Evolutionary conservation across 805 yeast genomes (phyloP).

Genomic region (Saturnispora galanensis): DNA sequence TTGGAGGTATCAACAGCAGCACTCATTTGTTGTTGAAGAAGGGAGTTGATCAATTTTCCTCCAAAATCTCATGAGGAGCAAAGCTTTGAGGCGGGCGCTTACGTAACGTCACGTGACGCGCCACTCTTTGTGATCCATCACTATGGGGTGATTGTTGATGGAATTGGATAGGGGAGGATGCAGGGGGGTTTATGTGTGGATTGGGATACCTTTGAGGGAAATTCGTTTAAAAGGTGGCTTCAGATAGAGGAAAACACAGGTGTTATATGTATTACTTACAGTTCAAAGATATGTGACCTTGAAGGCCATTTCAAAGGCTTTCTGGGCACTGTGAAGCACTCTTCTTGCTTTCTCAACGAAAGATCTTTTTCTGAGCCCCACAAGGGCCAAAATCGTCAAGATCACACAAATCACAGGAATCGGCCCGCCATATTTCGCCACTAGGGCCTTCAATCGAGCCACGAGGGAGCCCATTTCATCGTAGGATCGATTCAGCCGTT

Average conservation of each 20-base stretch:
- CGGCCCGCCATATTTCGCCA: neutral
- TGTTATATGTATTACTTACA: too few species aligned
- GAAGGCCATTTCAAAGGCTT: slow-evolving; percentile 3
- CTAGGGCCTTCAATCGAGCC: neutral
- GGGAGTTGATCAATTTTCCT: neutral
- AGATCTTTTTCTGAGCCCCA: neutral
- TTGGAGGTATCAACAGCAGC: slow-evolving; percentile 2
- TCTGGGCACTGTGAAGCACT: neutral
- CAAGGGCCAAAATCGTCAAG: neutral
- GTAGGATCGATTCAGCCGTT: too few species aligned
- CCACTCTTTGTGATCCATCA: too few species aligned
- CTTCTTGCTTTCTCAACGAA: neutral
- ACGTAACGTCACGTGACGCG: too few species aligned
- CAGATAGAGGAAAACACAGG: too few species aligned
- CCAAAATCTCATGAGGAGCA: too few species aligned
- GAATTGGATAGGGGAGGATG: neutral
- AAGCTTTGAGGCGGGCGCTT: too few species aligned
- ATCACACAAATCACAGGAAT: slow-evolving; percentile 1
- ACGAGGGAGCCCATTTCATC: neutral
- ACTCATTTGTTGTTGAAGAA: slow-evolving; percentile 1
- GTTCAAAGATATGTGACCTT: slow-evolving; percentile 1
- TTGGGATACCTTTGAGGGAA: too few species aligned
- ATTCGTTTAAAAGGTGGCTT: too few species aligned
- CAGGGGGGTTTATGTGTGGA: too few species aligned
- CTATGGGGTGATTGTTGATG: too few species aligned